Evolutionary conservation across 768 basidiomycete genomes (phyloP).

Genomic region (Russula sp.): DNA sequence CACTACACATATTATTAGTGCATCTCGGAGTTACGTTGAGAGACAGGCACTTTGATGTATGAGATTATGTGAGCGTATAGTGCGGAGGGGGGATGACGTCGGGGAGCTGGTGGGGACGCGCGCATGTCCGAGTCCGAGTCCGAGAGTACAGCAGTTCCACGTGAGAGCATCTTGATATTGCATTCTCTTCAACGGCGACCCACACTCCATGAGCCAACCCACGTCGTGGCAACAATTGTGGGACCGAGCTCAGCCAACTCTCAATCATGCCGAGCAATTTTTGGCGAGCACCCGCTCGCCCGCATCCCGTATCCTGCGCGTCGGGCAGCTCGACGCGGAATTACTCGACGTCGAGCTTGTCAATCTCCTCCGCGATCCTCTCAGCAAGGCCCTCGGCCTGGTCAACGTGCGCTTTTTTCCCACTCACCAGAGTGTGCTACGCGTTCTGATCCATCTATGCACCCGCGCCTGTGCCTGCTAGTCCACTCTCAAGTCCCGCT

Average conservation of each 20-base stretch:
- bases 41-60: not conserved
- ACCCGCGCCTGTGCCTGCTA: constrained; percentile 28
- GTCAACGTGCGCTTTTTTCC: constrained; percentile 48
- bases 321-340: constrained; percentile 89
- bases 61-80: not conserved
- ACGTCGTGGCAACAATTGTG: constrained; percentile 57
- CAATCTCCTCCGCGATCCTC: constrained; percentile 74
- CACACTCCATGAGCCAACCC: constrained; percentile 13
- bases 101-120: not conserved
- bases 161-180: not conserved
- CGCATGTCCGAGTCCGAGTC: no score
- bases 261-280: constrained; percentile 43
- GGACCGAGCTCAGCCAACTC: constrained; percentile 49
- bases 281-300: constrained; percentile 30
- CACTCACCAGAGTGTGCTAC: not conserved
- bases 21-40: not conserved
- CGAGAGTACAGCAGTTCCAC: not conserved
- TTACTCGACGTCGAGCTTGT: constrained; percentile 86
- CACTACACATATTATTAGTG: not conserved
- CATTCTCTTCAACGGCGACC: not conserved
- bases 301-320: constrained; percentile 51
- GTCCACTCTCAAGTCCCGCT: constrained; percentile 51
- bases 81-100: not conserved
- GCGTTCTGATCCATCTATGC: not conserved
- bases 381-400: constrained; percentile 61